A percentile compares a stretch with the other conserved stretches of the same genome.
These are phyloP conservation scores for Candida dajiaensis DNA, from an alignment of 805 yeast species.

Conservation along the genomic window DNA sequence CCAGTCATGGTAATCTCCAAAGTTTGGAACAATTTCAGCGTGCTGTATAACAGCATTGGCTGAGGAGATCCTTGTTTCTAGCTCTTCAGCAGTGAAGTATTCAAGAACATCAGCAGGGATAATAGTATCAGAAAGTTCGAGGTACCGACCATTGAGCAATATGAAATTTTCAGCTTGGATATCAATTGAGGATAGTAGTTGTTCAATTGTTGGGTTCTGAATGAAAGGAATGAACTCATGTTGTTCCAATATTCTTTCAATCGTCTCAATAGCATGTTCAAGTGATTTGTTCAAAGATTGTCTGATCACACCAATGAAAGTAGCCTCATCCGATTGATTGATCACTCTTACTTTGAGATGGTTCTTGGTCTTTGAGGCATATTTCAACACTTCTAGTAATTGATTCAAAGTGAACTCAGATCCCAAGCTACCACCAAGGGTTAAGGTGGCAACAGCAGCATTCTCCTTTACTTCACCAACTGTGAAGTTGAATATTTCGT, in stretches of 20 bases:
- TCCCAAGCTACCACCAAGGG: slow-evolving; percentile 56
- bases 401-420: slow-evolving; percentile 35
- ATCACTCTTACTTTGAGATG: slow-evolving; percentile 35
- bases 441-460: slow-evolving; percentile 33
- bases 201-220: slow-evolving; percentile 3
- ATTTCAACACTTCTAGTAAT: slow-evolving; percentile 31
- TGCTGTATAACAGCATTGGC: slow-evolving; percentile 21
- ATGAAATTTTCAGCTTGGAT: slow-evolving; percentile 35
- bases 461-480: slow-evolving; percentile 6
- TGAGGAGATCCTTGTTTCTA: slow-evolving; percentile 36
- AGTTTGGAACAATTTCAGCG: slow-evolving; percentile 8
- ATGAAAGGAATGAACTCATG: slow-evolving; percentile 11
- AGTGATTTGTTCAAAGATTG: slow-evolving; percentile 14
- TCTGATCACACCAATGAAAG: slow-evolving; percentile 15
- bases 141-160: slow-evolving; percentile 49
- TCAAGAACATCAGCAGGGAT: slow-evolving; percentile 27
- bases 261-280: slow-evolving; percentile 10
- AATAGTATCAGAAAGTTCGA: slow-evolving; percentile 28
- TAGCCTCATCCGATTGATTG: slow-evolving; percentile 20
- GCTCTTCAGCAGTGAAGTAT: slow-evolving; percentile 41
- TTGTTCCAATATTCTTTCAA: slow-evolving; percentile 8
- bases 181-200: slow-evolving; percentile 26
- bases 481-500: slow-evolving; percentile 20
- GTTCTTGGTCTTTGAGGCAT: slow-evolving; percentile 19
- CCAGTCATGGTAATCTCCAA: slow-evolving; percentile 31